These are phyloP conservation scores for Decorospora gaudefroyi DNA, from an alignment of 2,329 filamentous ascomycete species.

Conservation along the genomic window DNA sequence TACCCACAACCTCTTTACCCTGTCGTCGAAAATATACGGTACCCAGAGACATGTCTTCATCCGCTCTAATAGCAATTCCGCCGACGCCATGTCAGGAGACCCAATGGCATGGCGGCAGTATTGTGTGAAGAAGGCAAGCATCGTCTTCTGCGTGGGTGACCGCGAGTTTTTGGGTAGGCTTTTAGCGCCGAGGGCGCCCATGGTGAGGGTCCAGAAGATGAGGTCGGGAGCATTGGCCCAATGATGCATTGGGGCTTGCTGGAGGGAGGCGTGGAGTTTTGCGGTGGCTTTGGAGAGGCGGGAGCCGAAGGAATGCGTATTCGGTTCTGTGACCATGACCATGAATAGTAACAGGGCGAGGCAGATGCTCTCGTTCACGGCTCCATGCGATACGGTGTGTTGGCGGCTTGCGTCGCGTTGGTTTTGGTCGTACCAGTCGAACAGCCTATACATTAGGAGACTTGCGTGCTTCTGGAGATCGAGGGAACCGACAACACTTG, in stretches of 20 bases:
- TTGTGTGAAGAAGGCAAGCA: conserved; percentile 25
- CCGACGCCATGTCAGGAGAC: conserved; percentile 10
- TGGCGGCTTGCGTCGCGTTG: conserved; percentile 6
- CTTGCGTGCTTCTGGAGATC: conserved; percentile 41
- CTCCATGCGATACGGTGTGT: conserved; percentile 13
- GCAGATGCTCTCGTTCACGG: conserved; percentile 33
- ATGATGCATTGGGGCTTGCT: conserved; percentile 15
- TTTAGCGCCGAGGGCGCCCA: conserved; percentile 35
- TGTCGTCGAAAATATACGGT: conserved; percentile 24
- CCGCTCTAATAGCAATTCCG: conserved; percentile 22
- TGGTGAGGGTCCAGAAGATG: conserved; percentile 38
- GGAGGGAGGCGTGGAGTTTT: conserved; percentile 27
- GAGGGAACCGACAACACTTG: conserved; percentile 27
- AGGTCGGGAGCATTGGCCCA: conserved; percentile 32
- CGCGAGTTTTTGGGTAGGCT: conserved; percentile 8
- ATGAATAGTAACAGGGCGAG: conserved; percentile 36
- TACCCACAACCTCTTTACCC: conserved; percentile 23
- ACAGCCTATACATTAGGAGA: conserved; percentile 33
- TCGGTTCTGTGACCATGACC: conserved; percentile 29
- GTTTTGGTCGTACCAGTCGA: conserved; percentile 30
- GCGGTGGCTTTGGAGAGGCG: conserved; percentile 27
- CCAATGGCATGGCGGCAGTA: conserved; percentile 22
- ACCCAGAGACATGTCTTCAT: conserved; percentile 32
- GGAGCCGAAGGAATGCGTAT: conserved; percentile 16
- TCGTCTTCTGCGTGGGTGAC: neutral